Evolutionary conservation across 441 rosid genomes (phyloP), one percentile per base, ranked within the genome.

Genomic region (Gossypium trilobum): DNA sequence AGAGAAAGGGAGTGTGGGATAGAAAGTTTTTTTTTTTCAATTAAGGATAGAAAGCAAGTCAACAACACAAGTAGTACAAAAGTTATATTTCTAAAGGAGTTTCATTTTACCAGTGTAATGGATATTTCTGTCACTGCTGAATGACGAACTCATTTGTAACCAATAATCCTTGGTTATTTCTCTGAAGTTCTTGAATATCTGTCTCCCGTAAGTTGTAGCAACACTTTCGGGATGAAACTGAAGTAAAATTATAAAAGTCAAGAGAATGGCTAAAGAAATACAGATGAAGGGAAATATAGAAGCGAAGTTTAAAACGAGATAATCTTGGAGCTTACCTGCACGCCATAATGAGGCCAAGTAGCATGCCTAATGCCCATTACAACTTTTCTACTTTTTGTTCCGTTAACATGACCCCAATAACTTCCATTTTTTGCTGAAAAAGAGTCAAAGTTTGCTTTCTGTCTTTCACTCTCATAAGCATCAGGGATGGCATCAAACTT

Each of bases 181-280:
- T 81, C 87, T 87, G 68, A 95, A 95, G 84, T 95, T 95, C 73
- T 82, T 80, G 76, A 95, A 91, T 72, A 95, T 79, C 78, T 85
- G 87, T 73, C 87, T 88, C 64, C 99, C 97, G 59, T 91, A 80
- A 71, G 80, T 75, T 62, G 98, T 95, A 39, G 97, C 97, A 77
- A 95, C 85, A 82, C 99, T 95, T 79, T 95, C 98, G 11, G 97
- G 99, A 83, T 95, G 98, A 88, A 95, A 95, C 97, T 95, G 87
- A 68, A 70, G 60, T 36, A 27, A 64, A 59, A 74, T 66, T 74
- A 33, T 52, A 69, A 29, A 75, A 80, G 74, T 79, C 70, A 80
- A 76, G 63, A 58, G 74, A 27, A 77, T 6, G 31, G 64, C 46
- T 72, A 22, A 48, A 19, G 22, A 42, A 71, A 68, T 68, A 58